Percentiles rank a stretch among this genome's conserved stretches.
These are phyloP conservation scores for Artemisia annua DNA, from an alignment of 129 eudicot species.

Conservation along the genomic window DNA sequence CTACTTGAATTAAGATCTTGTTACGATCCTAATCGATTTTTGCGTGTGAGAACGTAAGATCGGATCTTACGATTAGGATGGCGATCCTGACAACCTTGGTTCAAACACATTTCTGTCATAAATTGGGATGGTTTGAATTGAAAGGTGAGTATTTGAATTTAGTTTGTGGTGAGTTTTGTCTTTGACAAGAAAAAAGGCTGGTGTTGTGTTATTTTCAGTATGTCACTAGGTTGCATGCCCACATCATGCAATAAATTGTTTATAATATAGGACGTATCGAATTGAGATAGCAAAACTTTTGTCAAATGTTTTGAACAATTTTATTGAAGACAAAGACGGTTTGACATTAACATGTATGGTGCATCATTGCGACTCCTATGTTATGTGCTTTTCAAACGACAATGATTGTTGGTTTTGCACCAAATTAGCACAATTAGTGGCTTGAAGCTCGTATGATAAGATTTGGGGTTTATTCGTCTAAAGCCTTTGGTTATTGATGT, in stretches of 20 bases:
- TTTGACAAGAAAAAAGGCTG: constrained; percentile 24
- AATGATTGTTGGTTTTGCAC: neutral
- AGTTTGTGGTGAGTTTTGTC: constrained; percentile 23
- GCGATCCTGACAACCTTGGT: too few relatives aligned
- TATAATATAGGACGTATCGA: neutral
- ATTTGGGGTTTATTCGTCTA: neutral
- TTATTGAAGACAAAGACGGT: constrained; percentile 2
- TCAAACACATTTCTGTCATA: neutral
- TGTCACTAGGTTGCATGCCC: constrained; percentile 3
- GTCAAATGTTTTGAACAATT: constrained; percentile 29
- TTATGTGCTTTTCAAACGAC: neutral
- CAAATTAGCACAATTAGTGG: neutral
- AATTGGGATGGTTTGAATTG: neutral
- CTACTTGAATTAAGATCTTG: too few relatives aligned
- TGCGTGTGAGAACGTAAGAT: too few relatives aligned
- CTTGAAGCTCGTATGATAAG: neutral
- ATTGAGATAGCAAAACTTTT: neutral
- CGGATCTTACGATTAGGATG: too few relatives aligned
- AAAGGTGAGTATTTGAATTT: constrained; percentile 1
- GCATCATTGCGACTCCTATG: neutral
- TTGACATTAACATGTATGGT: constrained; percentile 4
- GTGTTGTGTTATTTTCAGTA: constrained; percentile 23
- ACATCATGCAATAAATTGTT: constrained; percentile 13
- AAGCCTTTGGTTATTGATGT: neutral
- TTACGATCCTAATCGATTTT: too few relatives aligned